A percentile compares a stretch with the other conserved stretches of the same genome.
Conservation (phyloP, 352 stramenopile genomes). For the Pythium aristosporum region DNA sequence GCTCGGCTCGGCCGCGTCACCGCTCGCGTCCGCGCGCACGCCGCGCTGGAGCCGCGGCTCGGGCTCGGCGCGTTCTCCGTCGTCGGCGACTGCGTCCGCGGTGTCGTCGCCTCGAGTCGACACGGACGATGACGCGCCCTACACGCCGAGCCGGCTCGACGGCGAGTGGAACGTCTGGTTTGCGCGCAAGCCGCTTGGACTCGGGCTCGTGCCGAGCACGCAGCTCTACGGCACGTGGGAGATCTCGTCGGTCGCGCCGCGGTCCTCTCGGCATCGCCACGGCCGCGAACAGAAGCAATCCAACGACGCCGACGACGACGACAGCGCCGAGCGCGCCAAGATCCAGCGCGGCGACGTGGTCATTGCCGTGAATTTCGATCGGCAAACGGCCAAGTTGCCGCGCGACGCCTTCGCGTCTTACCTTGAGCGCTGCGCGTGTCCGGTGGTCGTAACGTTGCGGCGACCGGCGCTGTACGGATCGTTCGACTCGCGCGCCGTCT, state of each 20-base stretch:
- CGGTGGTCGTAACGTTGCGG: constrained; percentile 68
- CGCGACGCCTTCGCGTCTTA: constrained; percentile 44
- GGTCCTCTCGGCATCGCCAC: too few species aligned
- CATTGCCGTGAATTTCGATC: constrained; percentile 63
- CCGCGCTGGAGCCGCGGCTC: constrained; percentile 13
- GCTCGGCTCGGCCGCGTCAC: constrained; percentile 11
- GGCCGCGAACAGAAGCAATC: constrained; percentile 25
- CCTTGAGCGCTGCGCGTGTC: constrained; percentile 40
- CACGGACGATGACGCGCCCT: constrained; percentile 27
- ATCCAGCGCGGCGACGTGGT: constrained; percentile 60
- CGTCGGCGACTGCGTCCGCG: not conserved
- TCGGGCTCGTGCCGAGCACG: constrained; percentile 76
- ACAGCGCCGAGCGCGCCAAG: constrained; percentile 16
- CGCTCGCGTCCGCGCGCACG: constrained; percentile 15
- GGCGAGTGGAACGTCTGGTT: constrained; percentile 76
- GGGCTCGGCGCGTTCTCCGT: not conserved
- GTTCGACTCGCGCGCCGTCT: constrained; percentile 58
- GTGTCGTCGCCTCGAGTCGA: not conserved
- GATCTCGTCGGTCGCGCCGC: constrained; percentile 34
- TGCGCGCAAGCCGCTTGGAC: constrained; percentile 56
- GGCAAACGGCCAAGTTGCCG: constrained; percentile 44
- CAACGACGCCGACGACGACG: not conserved
- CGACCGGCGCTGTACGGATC: constrained; percentile 58
- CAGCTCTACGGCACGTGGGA: constrained; percentile 82
- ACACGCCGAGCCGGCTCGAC: constrained; percentile 47